Evolutionary conservation across 177 flowering plant genomes (phyloP).

Genomic region (Tripterygium wilfordii): DNA sequence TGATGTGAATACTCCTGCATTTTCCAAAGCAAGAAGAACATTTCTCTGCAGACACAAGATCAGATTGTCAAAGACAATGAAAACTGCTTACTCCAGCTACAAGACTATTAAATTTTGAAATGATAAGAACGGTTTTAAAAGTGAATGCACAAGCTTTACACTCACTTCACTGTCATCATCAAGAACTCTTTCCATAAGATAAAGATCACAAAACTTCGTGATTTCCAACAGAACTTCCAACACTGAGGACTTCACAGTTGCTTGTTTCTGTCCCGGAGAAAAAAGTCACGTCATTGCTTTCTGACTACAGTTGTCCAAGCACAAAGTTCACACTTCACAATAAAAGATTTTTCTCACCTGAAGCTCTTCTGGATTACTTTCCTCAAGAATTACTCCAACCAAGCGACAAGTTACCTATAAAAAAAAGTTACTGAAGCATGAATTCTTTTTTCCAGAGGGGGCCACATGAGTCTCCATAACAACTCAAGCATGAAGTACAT

Average conservation of each 20-base stretch:
- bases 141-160: slow-evolving; percentile 1
- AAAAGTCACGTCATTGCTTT: slow-evolving; percentile 6
- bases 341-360: slow-evolving; percentile 41
- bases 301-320: neutral
- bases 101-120: too few species aligned
- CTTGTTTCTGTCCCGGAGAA: slow-evolving; percentile 57
- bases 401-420: slow-evolving; percentile 85
- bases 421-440: too few species aligned
- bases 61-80: neutral
- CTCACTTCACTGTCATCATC: slow-evolving; percentile 90
- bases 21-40: slow-evolving; percentile 73
- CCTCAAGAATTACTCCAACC: slow-evolving; percentile 89
- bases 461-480: too few species aligned
- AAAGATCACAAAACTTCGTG: slow-evolving; percentile 84
- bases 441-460: too few species aligned
- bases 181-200: slow-evolving; percentile 94
- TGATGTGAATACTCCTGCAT: slow-evolving; percentile 87
- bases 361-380: slow-evolving; percentile 84
- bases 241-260: slow-evolving; percentile 78
- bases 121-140: too few species aligned
- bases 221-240: slow-evolving; percentile 86
- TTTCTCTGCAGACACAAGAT: slow-evolving; percentile 62
- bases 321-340: neutral
- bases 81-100: neutral
- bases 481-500: too few species aligned